Percentiles rank a stretch among this genome's conserved stretches.
These are phyloP conservation scores for Naumovozyma castellii DNA, from an alignment of 805 yeast species.

Conservation along the genomic window DNA sequence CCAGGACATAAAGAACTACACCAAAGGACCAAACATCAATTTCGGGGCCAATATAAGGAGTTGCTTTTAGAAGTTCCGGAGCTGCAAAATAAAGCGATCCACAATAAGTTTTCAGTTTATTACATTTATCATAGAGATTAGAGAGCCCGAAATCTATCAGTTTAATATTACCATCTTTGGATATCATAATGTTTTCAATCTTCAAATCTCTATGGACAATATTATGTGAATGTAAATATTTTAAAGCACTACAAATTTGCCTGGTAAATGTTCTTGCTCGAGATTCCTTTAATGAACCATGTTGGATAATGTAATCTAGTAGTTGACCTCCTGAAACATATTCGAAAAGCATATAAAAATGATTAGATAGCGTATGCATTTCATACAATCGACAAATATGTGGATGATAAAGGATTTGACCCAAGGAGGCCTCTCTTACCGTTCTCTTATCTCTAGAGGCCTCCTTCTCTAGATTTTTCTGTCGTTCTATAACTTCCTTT, in stretches of 20 bases:
- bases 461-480: slow-evolving; percentile 68
- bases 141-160: slow-evolving; percentile 94
- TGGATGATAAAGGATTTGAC: slow-evolving; percentile 80
- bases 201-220: slow-evolving; percentile 95
- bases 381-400: slow-evolving; percentile 85
- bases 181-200: slow-evolving; percentile 91
- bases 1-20: slow-evolving; percentile 85
- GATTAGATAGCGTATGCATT: slow-evolving; percentile 90
- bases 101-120: slow-evolving; percentile 81
- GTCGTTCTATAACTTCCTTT: slow-evolving; percentile 44
- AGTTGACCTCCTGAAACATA: slow-evolving; percentile 95
- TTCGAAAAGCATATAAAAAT: slow-evolving; percentile 92
- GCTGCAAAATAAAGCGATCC: slow-evolving; percentile 98
- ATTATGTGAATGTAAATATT: slow-evolving; percentile 86
- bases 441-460: slow-evolving; percentile 88
- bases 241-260: slow-evolving; percentile 85
- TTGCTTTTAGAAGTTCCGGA: slow-evolving; percentile 86
- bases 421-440: slow-evolving; percentile 88
- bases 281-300: slow-evolving; percentile 84
- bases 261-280: slow-evolving; percentile 91
- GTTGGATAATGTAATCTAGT: slow-evolving; percentile 92
- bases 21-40: slow-evolving; percentile 99
- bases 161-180: slow-evolving; percentile 84
- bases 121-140: slow-evolving; percentile 64
- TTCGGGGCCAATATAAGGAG: slow-evolving; percentile 92